These are phyloP conservation scores for Lactarius sanguifluus DNA, from an alignment of 768 basidiomycete genomes.

Conservation along the genomic window DNA sequence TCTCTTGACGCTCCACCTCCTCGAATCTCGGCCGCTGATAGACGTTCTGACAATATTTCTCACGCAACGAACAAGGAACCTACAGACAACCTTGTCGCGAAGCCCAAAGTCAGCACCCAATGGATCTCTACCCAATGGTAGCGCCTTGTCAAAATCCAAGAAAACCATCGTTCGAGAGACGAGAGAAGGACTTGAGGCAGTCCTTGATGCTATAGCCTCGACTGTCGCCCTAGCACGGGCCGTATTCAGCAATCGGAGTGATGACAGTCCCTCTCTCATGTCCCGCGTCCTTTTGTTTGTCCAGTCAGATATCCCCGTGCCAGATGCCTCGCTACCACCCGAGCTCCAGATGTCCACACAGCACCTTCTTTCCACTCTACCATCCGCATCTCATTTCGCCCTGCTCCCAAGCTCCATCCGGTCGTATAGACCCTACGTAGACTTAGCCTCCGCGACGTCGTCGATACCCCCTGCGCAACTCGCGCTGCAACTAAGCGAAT, in stretches of 20 bases:
- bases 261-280: conserved; percentile 48
- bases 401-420: conserved; percentile 70
- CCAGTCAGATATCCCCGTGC: conserved; percentile 48
- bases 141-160: conserved; percentile 28
- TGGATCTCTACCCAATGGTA: conserved; percentile 22
- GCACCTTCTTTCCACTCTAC: conserved; percentile 64
- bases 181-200: conserved; percentile 50
- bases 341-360: conserved; percentile 67
- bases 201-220: conserved; percentile 54
- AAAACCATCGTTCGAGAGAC: conserved; percentile 50
- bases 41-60: conserved; percentile 74
- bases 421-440: conserved; percentile 84
- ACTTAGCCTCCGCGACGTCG: conserved; percentile 59
- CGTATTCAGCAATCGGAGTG: conserved; percentile 50
- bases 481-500: conserved; percentile 50
- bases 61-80: conserved; percentile 62
- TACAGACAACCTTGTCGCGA: conserved; percentile 42
- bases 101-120: conserved; percentile 12
- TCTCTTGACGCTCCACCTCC: conserved; percentile 79
- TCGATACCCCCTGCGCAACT: conserved; percentile 47
- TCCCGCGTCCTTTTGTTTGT: conserved; percentile 57
- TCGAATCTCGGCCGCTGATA: conserved; percentile 78
- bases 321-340: conserved; percentile 39
- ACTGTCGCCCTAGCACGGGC: conserved; percentile 58
- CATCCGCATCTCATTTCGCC: conserved; percentile 80